These are phyloP conservation scores for Aegilops speltoides DNA, from an alignment of 176 grass and related monocot species.

Conservation along the genomic window DNA sequence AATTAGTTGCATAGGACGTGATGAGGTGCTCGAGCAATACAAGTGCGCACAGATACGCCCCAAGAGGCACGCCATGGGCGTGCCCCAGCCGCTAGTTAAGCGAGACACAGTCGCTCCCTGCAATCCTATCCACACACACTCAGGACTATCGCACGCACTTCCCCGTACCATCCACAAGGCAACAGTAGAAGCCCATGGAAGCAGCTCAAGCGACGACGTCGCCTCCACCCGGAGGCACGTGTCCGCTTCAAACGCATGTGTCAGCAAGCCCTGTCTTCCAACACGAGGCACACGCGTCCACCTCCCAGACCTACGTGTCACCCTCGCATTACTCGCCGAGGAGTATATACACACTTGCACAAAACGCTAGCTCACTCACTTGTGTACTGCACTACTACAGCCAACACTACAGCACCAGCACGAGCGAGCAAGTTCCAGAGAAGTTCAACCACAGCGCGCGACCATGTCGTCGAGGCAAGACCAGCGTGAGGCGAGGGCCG, in stretches of 20 bases:
- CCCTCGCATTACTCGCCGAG: conserved; percentile 4
- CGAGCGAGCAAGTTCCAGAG: background rate
- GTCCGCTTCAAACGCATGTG: background rate
- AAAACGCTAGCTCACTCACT: background rate
- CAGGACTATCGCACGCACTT: background rate
- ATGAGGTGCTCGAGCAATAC: too few relatives aligned
- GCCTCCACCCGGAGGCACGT: conserved; percentile 14
- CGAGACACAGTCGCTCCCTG: too few relatives aligned
- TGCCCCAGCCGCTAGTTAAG: too few relatives aligned
- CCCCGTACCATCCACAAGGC: background rate
- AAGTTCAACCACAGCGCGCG: background rate
- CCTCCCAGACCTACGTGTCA: conserved; percentile 20
- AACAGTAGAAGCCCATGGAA: conserved; percentile 15
- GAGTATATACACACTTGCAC: conserved; percentile 22
- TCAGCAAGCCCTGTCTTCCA: background rate
- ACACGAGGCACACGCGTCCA: conserved; percentile 10
- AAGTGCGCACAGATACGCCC: too few relatives aligned
- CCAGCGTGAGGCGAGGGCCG: conserved; percentile 30
- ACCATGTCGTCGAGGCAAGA: conserved; percentile 52
- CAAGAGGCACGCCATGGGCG: too few relatives aligned
- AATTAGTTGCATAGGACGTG: too few relatives aligned
- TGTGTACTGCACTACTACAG: background rate
- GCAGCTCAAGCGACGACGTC: background rate
- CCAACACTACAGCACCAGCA: background rate
- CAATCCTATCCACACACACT: background rate